Percentiles rank a stretch among this genome's conserved stretches.
Conservation (phyloP, 768 basidiomycete species). For the Holtermanniella nyarrowii region DNA sequence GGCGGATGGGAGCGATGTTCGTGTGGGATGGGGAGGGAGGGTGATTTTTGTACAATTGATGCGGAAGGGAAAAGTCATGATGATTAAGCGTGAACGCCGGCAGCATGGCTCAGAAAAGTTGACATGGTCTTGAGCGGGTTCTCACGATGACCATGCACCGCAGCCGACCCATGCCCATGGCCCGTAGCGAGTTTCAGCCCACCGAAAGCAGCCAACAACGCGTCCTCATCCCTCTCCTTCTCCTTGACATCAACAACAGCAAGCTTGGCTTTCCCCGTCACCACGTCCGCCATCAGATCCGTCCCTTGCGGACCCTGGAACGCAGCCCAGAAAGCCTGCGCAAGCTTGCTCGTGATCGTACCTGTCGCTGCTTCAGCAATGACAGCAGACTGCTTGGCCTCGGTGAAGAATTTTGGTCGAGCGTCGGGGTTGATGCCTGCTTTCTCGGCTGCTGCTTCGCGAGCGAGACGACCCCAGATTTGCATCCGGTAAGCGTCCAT, state of each 20-base stretch:
- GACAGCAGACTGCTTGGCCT: slow-evolving; percentile 8
- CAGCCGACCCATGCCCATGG: not conserved
- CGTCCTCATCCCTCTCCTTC: slow-evolving; percentile 5
- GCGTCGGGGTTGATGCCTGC: slow-evolving; percentile 21
- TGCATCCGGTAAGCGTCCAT: slow-evolving; percentile 84
- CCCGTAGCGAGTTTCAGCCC: slow-evolving; percentile 25
- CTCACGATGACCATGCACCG: slow-evolving; percentile 10
- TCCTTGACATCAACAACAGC: slow-evolving; percentile 7
- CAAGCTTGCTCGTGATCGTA: slow-evolving; percentile 29
- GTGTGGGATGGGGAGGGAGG: not conserved
- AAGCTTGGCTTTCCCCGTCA: slow-evolving; percentile 28
- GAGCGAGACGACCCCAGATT: slow-evolving; percentile 80
- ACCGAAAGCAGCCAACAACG: slow-evolving; percentile 9
- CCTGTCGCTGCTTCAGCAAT: slow-evolving; percentile 8
- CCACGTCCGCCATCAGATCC: slow-evolving; percentile 34
- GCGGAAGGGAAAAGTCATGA: too few relatives aligned
- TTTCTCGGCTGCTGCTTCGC: slow-evolving; percentile 48
- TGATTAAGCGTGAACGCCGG: not conserved
- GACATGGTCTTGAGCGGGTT: slow-evolving; percentile 22
- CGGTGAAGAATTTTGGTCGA: slow-evolving; percentile 37
- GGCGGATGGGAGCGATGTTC: too few relatives aligned
- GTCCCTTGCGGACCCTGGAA: slow-evolving; percentile 28
- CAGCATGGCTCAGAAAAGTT: slow-evolving; percentile 6
- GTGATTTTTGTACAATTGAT: too few relatives aligned
- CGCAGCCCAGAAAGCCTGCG: slow-evolving; percentile 33